phyloP scores from a whole-genome alignment of 805 yeast genomes.

The Metschnikowia lochheadii region DNA sequence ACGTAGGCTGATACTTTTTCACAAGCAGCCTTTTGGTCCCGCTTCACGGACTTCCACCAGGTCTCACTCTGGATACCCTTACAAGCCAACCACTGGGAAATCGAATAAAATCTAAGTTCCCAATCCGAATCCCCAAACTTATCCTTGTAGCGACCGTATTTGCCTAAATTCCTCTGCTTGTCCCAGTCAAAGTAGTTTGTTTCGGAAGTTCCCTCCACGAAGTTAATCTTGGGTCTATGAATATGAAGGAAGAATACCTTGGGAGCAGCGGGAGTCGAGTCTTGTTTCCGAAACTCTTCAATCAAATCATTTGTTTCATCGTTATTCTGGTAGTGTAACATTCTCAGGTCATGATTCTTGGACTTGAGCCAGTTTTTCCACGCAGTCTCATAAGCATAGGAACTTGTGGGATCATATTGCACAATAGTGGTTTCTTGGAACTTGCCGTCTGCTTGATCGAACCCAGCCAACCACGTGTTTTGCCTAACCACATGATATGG shows the following conservation, averaged over 20 bases:
- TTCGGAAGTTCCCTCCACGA: slow-evolving; percentile 6
- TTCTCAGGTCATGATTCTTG: slow-evolving; percentile 17
- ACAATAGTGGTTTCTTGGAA: slow-evolving; percentile 24
- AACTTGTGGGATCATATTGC: slow-evolving; percentile 20
- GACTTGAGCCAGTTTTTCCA: slow-evolving; percentile 16
- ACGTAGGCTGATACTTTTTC: slow-evolving; percentile 20
- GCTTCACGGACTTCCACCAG: slow-evolving; percentile 19
- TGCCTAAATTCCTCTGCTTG: slow-evolving; percentile 19
- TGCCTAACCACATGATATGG: slow-evolving; percentile 26
- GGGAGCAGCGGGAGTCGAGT: slow-evolving; percentile 5
- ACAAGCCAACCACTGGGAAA: slow-evolving; percentile 25
- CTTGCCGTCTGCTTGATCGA: slow-evolving; percentile 2
- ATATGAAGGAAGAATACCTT: slow-evolving; percentile 21
- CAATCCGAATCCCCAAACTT: slow-evolving; percentile 21
- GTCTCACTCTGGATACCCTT: slow-evolving; percentile 18
- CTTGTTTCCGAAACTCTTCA: slow-evolving; percentile 10
- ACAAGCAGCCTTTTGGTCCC: slow-evolving; percentile 19
- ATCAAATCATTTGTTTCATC: slow-evolving; percentile 11
- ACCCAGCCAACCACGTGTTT: slow-evolving; percentile 24
- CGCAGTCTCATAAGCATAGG: slow-evolving; percentile 10
- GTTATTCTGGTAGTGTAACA: slow-evolving; percentile 17
- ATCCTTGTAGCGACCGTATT: slow-evolving; percentile 14
- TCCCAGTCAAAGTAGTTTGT: slow-evolving; percentile 13
- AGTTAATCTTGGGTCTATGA: slow-evolving; percentile 20
- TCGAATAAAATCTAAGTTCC: slow-evolving; percentile 23